Evolutionary conservation across 2,329 filamentous ascomycete genomes (phyloP).

Genomic region (Rugonectria rugulosa): DNA sequence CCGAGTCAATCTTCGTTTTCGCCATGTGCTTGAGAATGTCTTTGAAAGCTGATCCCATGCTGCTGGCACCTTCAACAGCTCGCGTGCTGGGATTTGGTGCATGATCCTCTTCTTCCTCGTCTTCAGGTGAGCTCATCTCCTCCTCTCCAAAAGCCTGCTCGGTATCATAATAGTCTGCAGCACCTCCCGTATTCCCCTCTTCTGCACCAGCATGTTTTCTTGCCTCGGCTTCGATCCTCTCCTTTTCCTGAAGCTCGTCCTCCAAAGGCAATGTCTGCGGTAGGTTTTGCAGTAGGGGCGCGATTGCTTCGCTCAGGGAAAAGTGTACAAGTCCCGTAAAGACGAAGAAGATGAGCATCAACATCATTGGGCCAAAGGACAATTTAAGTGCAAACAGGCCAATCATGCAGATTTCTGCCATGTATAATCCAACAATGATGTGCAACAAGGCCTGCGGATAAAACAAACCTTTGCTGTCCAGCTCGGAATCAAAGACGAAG

Average conservation of each 20-base stretch:
- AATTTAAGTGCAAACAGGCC: conserved; percentile 79
- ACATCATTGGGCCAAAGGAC: conserved; percentile 71
- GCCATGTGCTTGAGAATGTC: conserved; percentile 49
- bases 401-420: conserved; percentile 82
- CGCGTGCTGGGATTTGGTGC: conserved; percentile 37
- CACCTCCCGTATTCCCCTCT: conserved; percentile 24
- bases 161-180: conserved; percentile 47
- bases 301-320: conserved; percentile 74
- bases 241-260: conserved; percentile 54
- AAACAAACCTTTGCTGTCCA: conserved; percentile 88
- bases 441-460: conserved; percentile 91
- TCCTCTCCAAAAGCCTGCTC: conserved; percentile 47
- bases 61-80: conserved; percentile 49
- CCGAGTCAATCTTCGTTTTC: conserved; percentile 42
- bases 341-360: conserved; percentile 79
- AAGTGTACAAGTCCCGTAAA: conserved; percentile 81
- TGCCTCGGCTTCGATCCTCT: conserved; percentile 56
- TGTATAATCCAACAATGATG: conserved; percentile 82
- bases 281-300: conserved; percentile 79
- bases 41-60: conserved; percentile 41
- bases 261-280: conserved; percentile 73
- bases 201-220: conserved; percentile 35
- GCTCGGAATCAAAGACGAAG: conserved; percentile 81
- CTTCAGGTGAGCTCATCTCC: conserved; percentile 38
- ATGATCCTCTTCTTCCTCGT: conserved; percentile 35